Evolutionary conservation across 805 yeast genomes (phyloP).

Genomic region (Candida xiaguanensis): DNA sequence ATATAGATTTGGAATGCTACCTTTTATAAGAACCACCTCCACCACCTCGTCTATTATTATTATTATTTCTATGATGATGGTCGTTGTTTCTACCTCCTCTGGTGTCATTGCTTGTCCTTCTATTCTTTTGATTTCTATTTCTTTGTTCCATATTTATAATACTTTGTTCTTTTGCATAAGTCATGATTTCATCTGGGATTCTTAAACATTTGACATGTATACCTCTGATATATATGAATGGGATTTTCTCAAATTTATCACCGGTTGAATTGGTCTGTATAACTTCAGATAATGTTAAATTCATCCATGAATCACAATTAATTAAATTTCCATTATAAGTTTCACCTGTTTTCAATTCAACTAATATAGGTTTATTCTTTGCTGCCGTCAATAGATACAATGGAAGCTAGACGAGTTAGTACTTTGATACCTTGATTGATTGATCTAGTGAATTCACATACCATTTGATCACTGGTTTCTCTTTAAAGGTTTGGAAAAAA

Average conservation of each 20-base stretch:
- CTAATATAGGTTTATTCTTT: constrained; percentile 79
- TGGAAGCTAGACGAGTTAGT: constrained; percentile 63
- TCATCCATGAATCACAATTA: constrained; percentile 95
- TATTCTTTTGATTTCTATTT: constrained; percentile 43
- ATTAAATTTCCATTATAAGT: constrained; percentile 78
- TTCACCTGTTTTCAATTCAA: constrained; percentile 91
- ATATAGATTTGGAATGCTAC: no score
- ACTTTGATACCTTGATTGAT: no score
- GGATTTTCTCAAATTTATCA: constrained; percentile 56
- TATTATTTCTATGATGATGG: constrained; percentile 1
- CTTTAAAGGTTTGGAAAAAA: constrained; percentile 1
- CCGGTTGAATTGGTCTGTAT: constrained; percentile 63
- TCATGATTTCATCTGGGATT: constrained; percentile 71
- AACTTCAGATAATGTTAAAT: constrained; percentile 76
- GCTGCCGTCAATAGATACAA: constrained; percentile 86
- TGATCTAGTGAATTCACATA: no score
- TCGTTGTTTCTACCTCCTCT: no score
- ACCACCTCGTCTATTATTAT: not conserved
- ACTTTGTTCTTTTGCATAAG: constrained; percentile 66
- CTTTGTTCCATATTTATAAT: constrained; percentile 48
- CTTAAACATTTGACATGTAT: constrained; percentile 75
- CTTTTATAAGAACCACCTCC: not conserved
- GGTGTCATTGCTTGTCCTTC: constrained; percentile 29
- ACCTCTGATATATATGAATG: constrained; percentile 81
- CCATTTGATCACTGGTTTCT: no score